Evolutionary conservation across 2,329 filamentous ascomycete species (phyloP).

Genomic region (Clarireedia monteithiana): DNA sequence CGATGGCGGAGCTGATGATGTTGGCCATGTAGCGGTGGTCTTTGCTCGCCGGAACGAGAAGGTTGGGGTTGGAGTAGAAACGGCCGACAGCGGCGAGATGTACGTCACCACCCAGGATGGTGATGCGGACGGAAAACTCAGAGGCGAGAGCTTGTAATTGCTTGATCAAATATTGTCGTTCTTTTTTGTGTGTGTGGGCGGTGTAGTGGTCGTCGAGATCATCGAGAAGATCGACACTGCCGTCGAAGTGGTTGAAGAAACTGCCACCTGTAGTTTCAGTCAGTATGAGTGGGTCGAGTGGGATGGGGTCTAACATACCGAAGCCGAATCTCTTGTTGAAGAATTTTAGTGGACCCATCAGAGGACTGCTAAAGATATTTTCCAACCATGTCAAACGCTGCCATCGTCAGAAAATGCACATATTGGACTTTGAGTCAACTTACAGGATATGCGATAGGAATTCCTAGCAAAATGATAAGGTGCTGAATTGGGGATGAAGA

Average conservation of each 20-base stretch:
- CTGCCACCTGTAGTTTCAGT: conserved; percentile 49
- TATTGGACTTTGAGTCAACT: conserved; percentile 31
- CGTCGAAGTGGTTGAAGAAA: conserved; percentile 91
- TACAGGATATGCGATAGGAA: conserved; percentile 78
- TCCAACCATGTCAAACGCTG: conserved; percentile 91
- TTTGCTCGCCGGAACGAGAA: conserved; percentile 72
- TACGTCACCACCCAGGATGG: conserved; percentile 89
- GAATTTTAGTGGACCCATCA: conserved; percentile 84
- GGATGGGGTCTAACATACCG: conserved; percentile 31
- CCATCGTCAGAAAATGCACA: conserved; percentile 9
- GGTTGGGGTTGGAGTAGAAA: conserved; percentile 87
- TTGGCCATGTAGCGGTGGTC: conserved; percentile 98
- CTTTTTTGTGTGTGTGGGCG: conserved; percentile 80
- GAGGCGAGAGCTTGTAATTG: conserved; percentile 77
- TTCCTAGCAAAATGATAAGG: conserved; percentile 77
- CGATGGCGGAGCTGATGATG: conserved; percentile 87
- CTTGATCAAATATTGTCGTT: conserved; percentile 71
- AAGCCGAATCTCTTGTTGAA: conserved; percentile 86
- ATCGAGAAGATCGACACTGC: conserved; percentile 84
- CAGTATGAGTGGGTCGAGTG: background rate
- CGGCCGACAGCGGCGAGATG: conserved; percentile 88
- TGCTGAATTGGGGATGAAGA: conserved; percentile 77
- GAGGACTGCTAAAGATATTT: conserved; percentile 77
- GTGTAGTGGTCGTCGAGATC: conserved; percentile 96
- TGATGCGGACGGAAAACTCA: conserved; percentile 81